A percentile compares a stretch with the other conserved stretches of the same genome.
These are phyloP conservation scores for Heritiera fomes DNA, from an alignment of 345 rosid genomes.

Conservation along the genomic window DNA sequence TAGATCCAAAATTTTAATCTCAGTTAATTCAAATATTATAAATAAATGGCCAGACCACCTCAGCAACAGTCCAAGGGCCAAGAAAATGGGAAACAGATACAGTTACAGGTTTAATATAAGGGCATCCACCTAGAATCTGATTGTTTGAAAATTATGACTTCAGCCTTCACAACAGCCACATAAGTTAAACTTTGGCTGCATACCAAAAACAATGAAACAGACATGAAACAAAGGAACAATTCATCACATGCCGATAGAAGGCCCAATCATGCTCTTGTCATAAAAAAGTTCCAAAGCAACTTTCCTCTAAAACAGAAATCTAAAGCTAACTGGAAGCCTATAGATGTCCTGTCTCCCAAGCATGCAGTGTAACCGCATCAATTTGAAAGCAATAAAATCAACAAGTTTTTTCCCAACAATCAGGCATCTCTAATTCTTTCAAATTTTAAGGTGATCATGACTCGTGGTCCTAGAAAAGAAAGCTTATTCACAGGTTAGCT, in stretches of 20 bases:
- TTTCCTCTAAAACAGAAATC: background rate
- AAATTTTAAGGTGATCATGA: background rate
- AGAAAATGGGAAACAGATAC: background rate
- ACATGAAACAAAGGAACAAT: background rate
- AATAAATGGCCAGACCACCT: background rate
- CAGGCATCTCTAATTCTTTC: slow-evolving; percentile 7
- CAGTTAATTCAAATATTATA: background rate
- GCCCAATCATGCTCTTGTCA: background rate
- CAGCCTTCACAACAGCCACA: background rate
- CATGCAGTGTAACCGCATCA: background rate
- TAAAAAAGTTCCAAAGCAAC: background rate
- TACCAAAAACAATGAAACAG: background rate
- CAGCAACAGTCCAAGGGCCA: background rate
- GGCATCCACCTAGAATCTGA: background rate
- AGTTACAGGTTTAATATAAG: background rate
- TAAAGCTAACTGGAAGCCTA: background rate
- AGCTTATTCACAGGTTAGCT: background rate
- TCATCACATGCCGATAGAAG: background rate
- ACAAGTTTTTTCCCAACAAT: background rate
- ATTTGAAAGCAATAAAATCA: background rate
- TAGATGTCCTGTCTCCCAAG: background rate
- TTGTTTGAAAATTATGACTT: background rate
- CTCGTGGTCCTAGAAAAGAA: slow-evolving; percentile 15
- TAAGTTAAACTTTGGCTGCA: background rate
- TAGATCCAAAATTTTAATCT: background rate